Evolutionary conservation across 192 early-diverging fungal species (phyloP), one percentile per base, ranked within the genome.

Genomic region (Haplosporangium gracile): DNA sequence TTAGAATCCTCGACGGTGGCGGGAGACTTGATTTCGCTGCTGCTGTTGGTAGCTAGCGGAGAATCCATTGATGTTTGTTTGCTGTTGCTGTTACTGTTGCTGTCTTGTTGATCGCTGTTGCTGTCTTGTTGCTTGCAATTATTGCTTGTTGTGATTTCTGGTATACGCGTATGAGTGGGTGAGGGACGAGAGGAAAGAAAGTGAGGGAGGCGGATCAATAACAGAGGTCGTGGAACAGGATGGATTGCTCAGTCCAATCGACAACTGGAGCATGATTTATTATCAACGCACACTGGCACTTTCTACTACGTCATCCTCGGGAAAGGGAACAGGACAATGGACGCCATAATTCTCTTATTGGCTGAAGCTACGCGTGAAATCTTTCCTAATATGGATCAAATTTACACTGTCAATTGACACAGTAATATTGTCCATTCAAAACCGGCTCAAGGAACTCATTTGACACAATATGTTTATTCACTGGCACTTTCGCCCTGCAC

Each of bases 21-120:
- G 11, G 82, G 82, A 13, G 82, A 78, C 42, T 71, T 69, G 74
- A n/a, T 76, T 26, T 76, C 82, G 45, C 68, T 78, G 32, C 60
- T 65, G 60, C 60, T 65, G 60, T 65, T 11, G 26, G 60, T 26
- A 65, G 72, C 53, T n/a, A 71, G 70, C 40, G 82, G 82, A 26
- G 77, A 83, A 75, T 83, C 82, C 82, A 83, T 83, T 11, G n/a
- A 4, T 65, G 9, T 22, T 51, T 51, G 49, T 51, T 51, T 22
- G 49, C 18, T 18, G 15, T 45, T 45, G 49, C 5, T 22, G 47
- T 49, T 18, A 13, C 18, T 20, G 24, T 63, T 11, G 24, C 13
- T 63, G 11, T 60, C 24, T 60, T 26, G 5, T 7, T n/a, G n/a
- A n/a, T n/a, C n/a, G 49, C 5, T 22, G 47, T 49, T 16, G 47